Base-by-base conservation (phyloP, 495 filamentous ascomycete species). In the Aspergillus affinis region DNA sequence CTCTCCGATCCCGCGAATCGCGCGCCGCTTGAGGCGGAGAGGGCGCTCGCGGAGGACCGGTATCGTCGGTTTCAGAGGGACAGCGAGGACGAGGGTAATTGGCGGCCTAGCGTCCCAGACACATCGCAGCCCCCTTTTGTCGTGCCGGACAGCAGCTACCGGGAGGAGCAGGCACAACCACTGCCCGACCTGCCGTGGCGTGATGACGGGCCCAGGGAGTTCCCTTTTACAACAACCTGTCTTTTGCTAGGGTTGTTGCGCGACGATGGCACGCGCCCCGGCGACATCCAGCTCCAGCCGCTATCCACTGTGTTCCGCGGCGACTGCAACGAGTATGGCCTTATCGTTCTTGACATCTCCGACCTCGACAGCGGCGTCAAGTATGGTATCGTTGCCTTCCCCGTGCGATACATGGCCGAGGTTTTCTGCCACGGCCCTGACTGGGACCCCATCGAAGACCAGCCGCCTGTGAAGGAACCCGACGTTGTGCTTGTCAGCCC, bases 241-340 rank as follows among this genome's bases (percentile, higher is more conserved):
- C 17, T 65, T 59, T 61, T 65, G 53, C 55, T 65, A 41, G 55
- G 10, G 30, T 58, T 65, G 51, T 56, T 59, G 59, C 59, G 63
- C 29, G 59, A 59, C 19, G 26, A 55, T 44, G 17, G 51, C n/a
- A 47, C 51, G n/a, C 59, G 63, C 55, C 47, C 55, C 30, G 50
- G 62, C 51, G 58, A 65, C 55, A 20, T 65, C 44, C 58, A 65
- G 62, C 23, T 65, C 29, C 59, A 61, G 55, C 63, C 63, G 27
- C 55, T 65, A 54, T 59, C 59, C 17, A 65, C 63, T 19, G 23
- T 61, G 52, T 65, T 65, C 54, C 63, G 59, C 3, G 63, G 20
- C 15, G 59, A 65, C 59, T 65, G 63, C 55, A 54, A 44, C 17
- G 61, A 64, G 53, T 64, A 64, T 60, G 63, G 63, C 32, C 63